These are phyloP conservation scores for Stentor roeselii DNA, from an alignment of 73 alveolate genomes.

Conservation along the genomic window DNA sequence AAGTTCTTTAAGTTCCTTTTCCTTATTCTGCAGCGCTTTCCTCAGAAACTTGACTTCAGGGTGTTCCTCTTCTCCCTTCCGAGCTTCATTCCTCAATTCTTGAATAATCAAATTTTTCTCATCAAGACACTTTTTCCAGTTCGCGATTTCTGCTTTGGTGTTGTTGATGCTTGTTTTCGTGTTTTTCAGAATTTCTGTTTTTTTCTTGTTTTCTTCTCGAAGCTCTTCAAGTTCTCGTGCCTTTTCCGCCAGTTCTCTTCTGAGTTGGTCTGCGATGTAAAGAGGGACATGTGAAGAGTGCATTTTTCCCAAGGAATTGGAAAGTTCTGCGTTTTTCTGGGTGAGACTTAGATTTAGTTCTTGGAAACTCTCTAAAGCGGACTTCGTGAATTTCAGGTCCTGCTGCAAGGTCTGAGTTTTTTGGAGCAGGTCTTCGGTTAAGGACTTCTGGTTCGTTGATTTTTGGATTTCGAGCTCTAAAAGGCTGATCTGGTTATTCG, in stretches of 20 bases:
- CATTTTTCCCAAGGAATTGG: constrained; percentile 1
- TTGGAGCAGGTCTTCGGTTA: neutral
- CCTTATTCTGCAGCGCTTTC: too few species aligned
- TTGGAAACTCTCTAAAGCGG: neutral
- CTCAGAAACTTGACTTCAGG: too few species aligned
- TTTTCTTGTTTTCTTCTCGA: too few species aligned
- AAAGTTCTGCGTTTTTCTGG: neutral
- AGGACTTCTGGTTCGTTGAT: neutral
- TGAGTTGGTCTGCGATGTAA: neutral
- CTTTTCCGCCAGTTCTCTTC: neutral
- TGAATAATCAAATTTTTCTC: too few species aligned
- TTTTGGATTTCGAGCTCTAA: neutral
- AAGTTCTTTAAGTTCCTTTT: too few species aligned
- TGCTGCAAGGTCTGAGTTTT: neutral
- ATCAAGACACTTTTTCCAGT: too few species aligned
- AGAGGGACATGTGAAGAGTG: neutral
- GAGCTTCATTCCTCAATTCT: too few species aligned
- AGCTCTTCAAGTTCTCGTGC: too few species aligned
- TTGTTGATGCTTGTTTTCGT: too few species aligned
- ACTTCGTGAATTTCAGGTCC: neutral
- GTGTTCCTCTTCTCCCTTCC: too few species aligned
- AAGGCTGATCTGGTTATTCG: neutral
- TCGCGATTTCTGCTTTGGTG: too few species aligned
- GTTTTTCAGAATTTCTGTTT: too few species aligned
- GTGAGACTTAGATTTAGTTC: constrained; percentile 5